phyloP scores from a whole-genome alignment of 805 yeast species.

The Yarrowia alimentaria region DNA sequence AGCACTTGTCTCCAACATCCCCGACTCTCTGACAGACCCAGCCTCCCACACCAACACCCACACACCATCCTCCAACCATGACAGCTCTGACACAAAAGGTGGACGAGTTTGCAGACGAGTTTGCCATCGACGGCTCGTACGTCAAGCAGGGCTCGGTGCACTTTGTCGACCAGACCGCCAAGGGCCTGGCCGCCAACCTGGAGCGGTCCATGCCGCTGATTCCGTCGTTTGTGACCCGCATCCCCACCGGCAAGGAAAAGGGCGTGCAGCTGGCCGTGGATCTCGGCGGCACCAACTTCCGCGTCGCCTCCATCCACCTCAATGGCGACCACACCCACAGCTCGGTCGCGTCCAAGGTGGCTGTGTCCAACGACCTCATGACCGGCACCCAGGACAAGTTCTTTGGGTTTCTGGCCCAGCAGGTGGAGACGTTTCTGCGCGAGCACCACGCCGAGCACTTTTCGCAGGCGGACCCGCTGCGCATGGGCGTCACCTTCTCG shows the following conservation, averaged over 20 bases:
- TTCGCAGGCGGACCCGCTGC: conserved; percentile 45
- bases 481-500: conserved; percentile 89
- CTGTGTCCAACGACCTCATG: conserved; percentile 77
- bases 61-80: too few relatives aligned
- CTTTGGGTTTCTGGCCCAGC: conserved; percentile 71
- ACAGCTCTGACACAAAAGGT: conserved; percentile 3
- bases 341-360: conserved; percentile 70
- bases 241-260: conserved; percentile 81
- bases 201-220: conserved; percentile 61
- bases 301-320: conserved; percentile 84
- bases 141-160: conserved; percentile 28
- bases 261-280: conserved; percentile 90
- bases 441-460: conserved; percentile 59
- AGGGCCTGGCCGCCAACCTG: conserved; percentile 36
- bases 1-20: too few relatives aligned
- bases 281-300: conserved; percentile 92
- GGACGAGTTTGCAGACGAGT: conserved; percentile 15
- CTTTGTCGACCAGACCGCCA: conserved; percentile 35
- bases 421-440: conserved; percentile 62
- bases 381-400: conserved; percentile 61
- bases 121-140: conserved; percentile 21
- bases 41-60: too few relatives aligned
- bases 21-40: too few relatives aligned
- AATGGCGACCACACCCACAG: conserved; percentile 64
- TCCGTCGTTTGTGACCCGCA: conserved; percentile 80